Evolutionary conservation across 331 rosid genomes (phyloP), one percentile per base, ranked within the genome.

Genomic region (Rosa hybrid): DNA sequence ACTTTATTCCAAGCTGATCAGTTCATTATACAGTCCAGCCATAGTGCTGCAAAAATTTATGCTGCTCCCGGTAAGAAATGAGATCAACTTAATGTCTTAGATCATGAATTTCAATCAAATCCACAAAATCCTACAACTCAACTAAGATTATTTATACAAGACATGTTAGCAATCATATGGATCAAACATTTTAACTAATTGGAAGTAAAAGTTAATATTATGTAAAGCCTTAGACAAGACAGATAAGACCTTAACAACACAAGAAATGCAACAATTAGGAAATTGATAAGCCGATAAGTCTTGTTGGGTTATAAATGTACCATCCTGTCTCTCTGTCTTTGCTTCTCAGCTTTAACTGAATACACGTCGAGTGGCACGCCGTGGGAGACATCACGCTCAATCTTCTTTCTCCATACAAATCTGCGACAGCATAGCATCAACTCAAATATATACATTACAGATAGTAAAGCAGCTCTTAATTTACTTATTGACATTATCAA

Each of bases 371-470:
- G 90, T 1, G 90, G 72, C 30, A 74, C 90, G 12, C 99, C 97
- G 4, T 95, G 96, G 41, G 88, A 0, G 74, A 95, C 93, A 83
- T 93, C 99, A 6, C 96, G 94, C 84, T 95, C 99, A 79, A 93
- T 95, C 87, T 95, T 95, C 92, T 95, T 95, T 56, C 97, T 81
- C 99, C 99, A 95, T 48, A 95, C 99, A 91, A 95, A 95, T 81
- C 99, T 95, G 82, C 48, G 83, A 88, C 59, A 60, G 75, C 60
- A 82, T 18, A 68, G 56, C 6, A 51, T 48, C 25, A 76, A 68
- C 25, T 82, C 71, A 59, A 23, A 74, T 39, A 71, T 8, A 63
- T 46, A 49, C 5, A n/a, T 59, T 12, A 18, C 67, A 50, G 78
- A 41, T 60, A 49, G 20, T 44, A 30, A 63, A 50, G n/a, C 45